A percentile compares a stretch with the other conserved stretches of the same genome.
phyloP scores from a whole-genome alignment of 176 grass and related monocot genomes.

The Raddia guianensis region DNA sequence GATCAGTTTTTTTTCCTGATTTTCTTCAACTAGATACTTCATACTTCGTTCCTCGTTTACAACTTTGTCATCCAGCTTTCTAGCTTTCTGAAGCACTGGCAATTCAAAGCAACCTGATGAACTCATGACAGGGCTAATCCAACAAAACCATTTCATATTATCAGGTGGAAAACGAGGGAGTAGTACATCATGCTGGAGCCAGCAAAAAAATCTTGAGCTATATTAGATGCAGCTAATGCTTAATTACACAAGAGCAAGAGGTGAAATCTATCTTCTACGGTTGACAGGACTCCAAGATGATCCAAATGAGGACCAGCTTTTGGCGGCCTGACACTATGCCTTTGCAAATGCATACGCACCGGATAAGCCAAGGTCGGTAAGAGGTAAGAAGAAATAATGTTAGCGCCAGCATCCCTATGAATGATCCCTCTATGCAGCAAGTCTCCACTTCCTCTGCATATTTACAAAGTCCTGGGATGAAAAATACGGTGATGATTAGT shows the following conservation, averaged over 20 bases:
- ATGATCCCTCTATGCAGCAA: slow-evolving; percentile 12
- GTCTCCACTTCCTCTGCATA: slow-evolving; percentile 32
- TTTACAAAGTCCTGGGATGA: slow-evolving; percentile 34
- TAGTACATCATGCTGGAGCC: not conserved
- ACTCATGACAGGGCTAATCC: slow-evolving; percentile 17
- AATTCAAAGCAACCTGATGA: slow-evolving; percentile 4
- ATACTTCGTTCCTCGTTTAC: not conserved
- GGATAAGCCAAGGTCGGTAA: not conserved
- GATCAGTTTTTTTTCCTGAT: not conserved
- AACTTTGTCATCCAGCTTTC: not conserved
- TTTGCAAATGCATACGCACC: not conserved
- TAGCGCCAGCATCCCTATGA: not conserved
- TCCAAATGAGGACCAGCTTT: not conserved
- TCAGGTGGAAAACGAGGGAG: not conserved
- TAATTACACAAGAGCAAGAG: slow-evolving; percentile 1
- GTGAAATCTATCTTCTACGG: not conserved
- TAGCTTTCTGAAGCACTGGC: not conserved
- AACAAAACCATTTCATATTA: slow-evolving; percentile 26
- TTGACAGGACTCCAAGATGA: not conserved
- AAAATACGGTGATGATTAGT: not conserved
- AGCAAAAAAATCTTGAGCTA: not conserved
- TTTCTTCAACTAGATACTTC: not conserved
- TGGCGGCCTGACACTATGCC: not conserved
- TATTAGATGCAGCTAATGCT: not conserved
- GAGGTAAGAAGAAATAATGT: not conserved